Conservation (phyloP, 805 yeast species). For the Scheffersomyces coipomensis region DNA sequence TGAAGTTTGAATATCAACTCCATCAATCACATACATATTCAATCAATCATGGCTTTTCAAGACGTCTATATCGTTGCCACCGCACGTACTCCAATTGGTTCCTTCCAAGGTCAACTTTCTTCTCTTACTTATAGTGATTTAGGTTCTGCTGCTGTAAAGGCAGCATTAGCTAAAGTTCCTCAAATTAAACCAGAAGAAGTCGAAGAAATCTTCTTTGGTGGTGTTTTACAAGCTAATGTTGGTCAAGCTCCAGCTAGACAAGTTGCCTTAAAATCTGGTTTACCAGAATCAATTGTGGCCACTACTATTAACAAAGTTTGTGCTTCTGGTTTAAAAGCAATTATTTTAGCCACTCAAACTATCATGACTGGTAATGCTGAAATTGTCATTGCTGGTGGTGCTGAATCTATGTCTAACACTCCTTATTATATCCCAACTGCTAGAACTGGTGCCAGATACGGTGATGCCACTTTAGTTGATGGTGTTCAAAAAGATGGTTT, state of each 20-base stretch:
- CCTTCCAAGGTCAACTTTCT: constrained; percentile 82
- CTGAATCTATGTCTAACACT: constrained; percentile 94
- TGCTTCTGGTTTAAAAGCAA: constrained; percentile 93
- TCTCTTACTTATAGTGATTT: constrained; percentile 78
- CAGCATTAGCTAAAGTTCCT: constrained; percentile 83
- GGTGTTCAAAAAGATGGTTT: constrained; percentile 93
- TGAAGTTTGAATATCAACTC: too few species aligned
- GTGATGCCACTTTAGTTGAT: constrained; percentile 76
- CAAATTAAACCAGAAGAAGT: constrained; percentile 72
- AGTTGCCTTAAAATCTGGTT: constrained; percentile 89
- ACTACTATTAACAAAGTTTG: constrained; percentile 95
- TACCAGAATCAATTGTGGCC: constrained; percentile 76
- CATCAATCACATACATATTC: too few species aligned
- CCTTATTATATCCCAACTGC: constrained; percentile 90
- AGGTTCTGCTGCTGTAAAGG: constrained; percentile 89
- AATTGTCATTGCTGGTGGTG: constrained; percentile 94
- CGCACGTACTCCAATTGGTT: constrained; percentile 95
- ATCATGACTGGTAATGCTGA: constrained; percentile 88
- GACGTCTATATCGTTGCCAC: constrained; percentile 85
- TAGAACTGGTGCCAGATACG: constrained; percentile 87
- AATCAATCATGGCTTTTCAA: neutral
- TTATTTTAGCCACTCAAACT: constrained; percentile 86
- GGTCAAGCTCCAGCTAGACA: constrained; percentile 99
- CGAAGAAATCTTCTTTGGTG: constrained; percentile 91
- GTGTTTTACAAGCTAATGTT: constrained; percentile 86